These are phyloP conservation scores for Trichodelitschia bisporula DNA, from an alignment of 495 filamentous ascomycete species.

Conservation along the genomic window DNA sequence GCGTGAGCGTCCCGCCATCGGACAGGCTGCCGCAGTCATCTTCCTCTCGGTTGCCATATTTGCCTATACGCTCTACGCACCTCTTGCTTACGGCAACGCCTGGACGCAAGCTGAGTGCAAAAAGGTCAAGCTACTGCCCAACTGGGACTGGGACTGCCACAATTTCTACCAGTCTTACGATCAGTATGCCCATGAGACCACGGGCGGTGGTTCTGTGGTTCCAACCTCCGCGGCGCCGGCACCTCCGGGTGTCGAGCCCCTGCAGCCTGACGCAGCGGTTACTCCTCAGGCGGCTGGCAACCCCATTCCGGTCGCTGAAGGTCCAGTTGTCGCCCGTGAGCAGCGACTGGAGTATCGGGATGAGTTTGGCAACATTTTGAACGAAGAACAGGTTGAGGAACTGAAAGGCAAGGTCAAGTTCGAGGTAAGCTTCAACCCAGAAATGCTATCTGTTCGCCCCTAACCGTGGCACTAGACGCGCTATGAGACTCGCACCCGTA, in stretches of 20 bases:
- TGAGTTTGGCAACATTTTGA: slow-evolving; percentile 70
- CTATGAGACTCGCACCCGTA: slow-evolving; percentile 70
- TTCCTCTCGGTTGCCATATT: slow-evolving; percentile 49
- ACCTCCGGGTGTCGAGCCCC: slow-evolving; percentile 6
- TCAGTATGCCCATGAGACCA: slow-evolving; percentile 11
- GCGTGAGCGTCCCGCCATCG: slow-evolving; percentile 44
- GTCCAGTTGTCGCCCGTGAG: slow-evolving; percentile 32
- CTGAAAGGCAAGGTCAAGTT: slow-evolving; percentile 83
- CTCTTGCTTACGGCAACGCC: slow-evolving; percentile 73
- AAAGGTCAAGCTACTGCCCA: slow-evolving; percentile 60
- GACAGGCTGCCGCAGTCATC: slow-evolving; percentile 36
- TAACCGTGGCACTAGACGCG: too few relatives aligned
- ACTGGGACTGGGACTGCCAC: slow-evolving; percentile 96
- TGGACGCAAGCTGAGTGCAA: slow-evolving; percentile 80
- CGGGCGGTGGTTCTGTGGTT: slow-evolving; percentile 1
- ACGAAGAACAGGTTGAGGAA: slow-evolving; percentile 58
- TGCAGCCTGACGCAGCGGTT: slow-evolving; percentile 6
- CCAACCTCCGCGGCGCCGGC: slow-evolving; percentile 4
- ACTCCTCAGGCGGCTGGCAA: slow-evolving; percentile 3
- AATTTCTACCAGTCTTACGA: slow-evolving; percentile 32
- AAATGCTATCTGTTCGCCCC: too few relatives aligned
- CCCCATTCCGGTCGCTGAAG: slow-evolving; percentile 2
- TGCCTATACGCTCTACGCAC: slow-evolving; percentile 65
- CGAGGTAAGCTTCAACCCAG: too few relatives aligned
- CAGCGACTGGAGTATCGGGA: slow-evolving; percentile 89